These are phyloP conservation scores for Suhomyces ambrosiae DNA, from an alignment of 1,139 yeast genomes.

Conservation along the genomic window DNA sequence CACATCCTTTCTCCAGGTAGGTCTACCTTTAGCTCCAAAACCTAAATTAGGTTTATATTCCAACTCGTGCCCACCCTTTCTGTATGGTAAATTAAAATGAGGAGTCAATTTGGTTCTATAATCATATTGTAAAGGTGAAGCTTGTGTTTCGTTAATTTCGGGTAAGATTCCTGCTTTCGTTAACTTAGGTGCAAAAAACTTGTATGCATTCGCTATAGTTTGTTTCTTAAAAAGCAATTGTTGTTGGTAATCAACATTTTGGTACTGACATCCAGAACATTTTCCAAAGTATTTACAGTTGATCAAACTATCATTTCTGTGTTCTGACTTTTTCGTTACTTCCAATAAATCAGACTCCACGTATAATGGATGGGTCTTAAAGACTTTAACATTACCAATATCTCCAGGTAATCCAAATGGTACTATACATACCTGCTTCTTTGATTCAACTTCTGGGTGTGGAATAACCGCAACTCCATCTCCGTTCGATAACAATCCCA, in stretches of 20 bases:
- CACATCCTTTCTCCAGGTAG: conserved; percentile 59
- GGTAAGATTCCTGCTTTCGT: conserved; percentile 50
- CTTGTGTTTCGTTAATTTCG: conserved; percentile 62
- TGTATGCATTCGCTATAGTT: conserved; percentile 81
- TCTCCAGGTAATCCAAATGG: conserved; percentile 94
- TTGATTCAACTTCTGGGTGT: conserved; percentile 52
- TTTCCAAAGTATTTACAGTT: conserved; percentile 49
- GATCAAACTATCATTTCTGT: conserved; percentile 54
- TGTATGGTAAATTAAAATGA: conserved; percentile 84
- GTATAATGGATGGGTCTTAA: conserved; percentile 75
- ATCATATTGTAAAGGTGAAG: conserved; percentile 73
- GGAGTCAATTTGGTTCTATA: conserved; percentile 95
- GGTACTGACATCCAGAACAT: conserved; percentile 89
- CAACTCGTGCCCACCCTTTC: conserved; percentile 34
- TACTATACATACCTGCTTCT: conserved; percentile 54
- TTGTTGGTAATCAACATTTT: conserved; percentile 68
- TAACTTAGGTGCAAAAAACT: conserved; percentile 60
- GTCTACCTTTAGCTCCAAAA: conserved; percentile 83
- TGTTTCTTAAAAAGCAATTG: conserved; percentile 73
- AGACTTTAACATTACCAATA: conserved; percentile 64
- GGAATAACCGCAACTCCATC: conserved; percentile 69
- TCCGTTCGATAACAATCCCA: conserved; percentile 72
- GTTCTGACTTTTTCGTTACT: conserved; percentile 47
- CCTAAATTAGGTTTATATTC: conserved; percentile 73
- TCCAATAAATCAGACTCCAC: conserved; percentile 74